Evolutionary conservation across 345 rosid genomes (phyloP), one percentile per base, ranked within the genome.

Genomic region (Sonneratia alba): DNA sequence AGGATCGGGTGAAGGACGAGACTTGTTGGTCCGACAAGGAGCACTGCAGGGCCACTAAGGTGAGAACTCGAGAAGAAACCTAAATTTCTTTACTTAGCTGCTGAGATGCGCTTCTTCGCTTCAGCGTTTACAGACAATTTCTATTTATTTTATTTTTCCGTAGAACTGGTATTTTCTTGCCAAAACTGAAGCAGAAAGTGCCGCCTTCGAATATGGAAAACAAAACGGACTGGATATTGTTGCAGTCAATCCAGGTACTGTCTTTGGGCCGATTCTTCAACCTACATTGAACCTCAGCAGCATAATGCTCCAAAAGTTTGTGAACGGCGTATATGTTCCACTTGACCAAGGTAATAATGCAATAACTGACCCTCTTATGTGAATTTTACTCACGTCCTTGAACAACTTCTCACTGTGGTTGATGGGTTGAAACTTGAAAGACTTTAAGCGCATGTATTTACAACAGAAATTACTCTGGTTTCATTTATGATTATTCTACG

Each of bases 121-220:
- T 40, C 43, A 8, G 43, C 43, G 9, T 4, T 40, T 40, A 8
- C 43, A 40, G 43, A 40, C 32, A 27, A 40, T 8, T 40, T 2
- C 3, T 24, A 10, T n/a, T n/a, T n/a, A 3, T 36, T 56, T 72
- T 66, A 49, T 42, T 37, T 68, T 34, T 15, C 36, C 75, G 34
- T 55, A 87, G 96, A 83, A 86, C 49, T 86, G 93, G 97, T 90
- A 92, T 78, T 78, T 80, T 76, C 66, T 83, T 65, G 77, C 95
- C 21, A 92, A 92, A 81, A 86, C 91, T 45, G 80, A 71, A 82
- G 98, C 92, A 21, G 98, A 87, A 73, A 80, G 76, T 66, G 82
- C 78, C 71, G 93, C 96, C 73, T 73, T 85, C 22, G 87, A 85
- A 63, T 89, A 77, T 63, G 90, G 84, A 13, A 87, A 79, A 68